These are phyloP conservation scores for Metarhizium humberi DNA, from an alignment of 2,329 filamentous ascomycete species.

Conservation along the genomic window DNA sequence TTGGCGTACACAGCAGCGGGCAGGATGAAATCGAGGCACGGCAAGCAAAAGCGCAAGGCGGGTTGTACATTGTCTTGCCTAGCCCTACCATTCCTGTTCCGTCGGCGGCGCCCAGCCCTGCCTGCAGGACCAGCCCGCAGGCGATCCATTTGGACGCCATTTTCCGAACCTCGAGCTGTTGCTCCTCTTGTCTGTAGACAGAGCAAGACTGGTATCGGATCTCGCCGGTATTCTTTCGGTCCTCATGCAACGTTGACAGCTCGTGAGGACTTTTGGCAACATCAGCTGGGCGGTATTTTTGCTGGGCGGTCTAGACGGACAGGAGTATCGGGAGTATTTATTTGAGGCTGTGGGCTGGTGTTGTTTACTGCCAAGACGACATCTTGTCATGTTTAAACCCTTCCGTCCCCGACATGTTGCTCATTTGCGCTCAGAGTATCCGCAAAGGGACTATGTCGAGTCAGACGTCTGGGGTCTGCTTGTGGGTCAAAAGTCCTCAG, in stretches of 20 bases:
- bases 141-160: neutral
- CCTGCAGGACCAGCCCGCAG: neutral
- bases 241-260: no score
- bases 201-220: neutral
- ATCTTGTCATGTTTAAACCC: neutral
- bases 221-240: neutral
- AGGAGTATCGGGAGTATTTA: no score
- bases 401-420: neutral
- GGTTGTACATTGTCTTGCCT: conserved; percentile 26
- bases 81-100: conserved; percentile 16
- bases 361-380: neutral
- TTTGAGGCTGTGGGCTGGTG: no score
- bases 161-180: neutral
- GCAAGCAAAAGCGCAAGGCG: conserved; percentile 26
- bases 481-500: neutral
- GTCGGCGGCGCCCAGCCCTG: neutral
- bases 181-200: neutral
- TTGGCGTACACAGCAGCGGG: conserved; percentile 21
- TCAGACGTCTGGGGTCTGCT: neutral
- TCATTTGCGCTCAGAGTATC: neutral
- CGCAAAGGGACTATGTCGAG: neutral
- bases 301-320: neutral
- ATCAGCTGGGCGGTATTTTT: neutral
- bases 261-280: no score
- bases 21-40: conserved; percentile 18